Evolutionary conservation across 2,329 filamentous ascomycete species (phyloP), one percentile per base, ranked within the genome.

Genomic region (Ceratocystis harringtonii): DNA sequence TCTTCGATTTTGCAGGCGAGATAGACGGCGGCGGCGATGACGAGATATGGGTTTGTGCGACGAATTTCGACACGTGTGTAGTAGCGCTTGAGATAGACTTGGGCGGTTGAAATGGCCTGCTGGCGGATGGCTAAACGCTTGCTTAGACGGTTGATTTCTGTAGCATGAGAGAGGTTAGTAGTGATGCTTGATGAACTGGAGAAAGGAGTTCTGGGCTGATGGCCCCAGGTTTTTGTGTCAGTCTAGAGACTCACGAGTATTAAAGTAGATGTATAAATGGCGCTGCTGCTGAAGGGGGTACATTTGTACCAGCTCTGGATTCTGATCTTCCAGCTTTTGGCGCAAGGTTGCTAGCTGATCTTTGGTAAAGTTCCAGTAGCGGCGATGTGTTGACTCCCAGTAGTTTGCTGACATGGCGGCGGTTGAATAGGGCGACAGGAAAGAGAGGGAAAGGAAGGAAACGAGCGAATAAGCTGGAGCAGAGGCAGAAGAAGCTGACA

Each of bases 1-100:
- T 99, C 94, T 75, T 99, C 94, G 84, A 95, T 96, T 77, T 99
- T 99, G 78, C 91, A 96, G 22, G 94, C 92, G 44, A 99, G 80
- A 74, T 99, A 99, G 68, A 97, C 82, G 4, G 92, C 89, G 1
- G 94, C 97, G n/a, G 91, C 87, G 69, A 96, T 82, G 67, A 97
- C 85, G 44, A 97, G 84, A 73, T 95, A 96, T 3, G 92, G 91
- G 71, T 97, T 99, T 61, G 92, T 96, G 69, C 87, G 85, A 66
- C 92, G 87, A 69, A 97, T 91, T 72, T 96, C 91, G 70, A 96
- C 88, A 70, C 88, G 90, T 58, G 85, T 85, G 75, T 96, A 97
- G 79, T 96, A 97, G 67, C 94, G 85, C 72, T 95, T 92, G 70
- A 97, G 82, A 76, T 97, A 99, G 69, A 96, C 82, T 73, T 97